phyloP scores from a whole-genome alignment of 2,329 filamentous ascomycete genomes.

The Plenodomus lindquistii region DNA sequence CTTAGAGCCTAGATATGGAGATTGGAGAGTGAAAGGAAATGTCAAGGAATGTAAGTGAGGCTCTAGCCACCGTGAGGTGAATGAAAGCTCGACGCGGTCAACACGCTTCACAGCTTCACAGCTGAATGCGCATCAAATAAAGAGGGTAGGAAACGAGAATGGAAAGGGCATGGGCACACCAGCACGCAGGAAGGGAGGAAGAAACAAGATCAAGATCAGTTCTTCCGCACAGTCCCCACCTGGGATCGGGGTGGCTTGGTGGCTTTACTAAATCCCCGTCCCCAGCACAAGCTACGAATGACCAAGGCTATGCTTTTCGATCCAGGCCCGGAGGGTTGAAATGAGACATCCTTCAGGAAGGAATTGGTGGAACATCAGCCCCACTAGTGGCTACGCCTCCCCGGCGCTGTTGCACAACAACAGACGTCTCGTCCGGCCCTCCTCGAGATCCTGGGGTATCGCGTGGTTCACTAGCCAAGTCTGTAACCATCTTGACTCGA shows the following conservation, averaged over 20 bases:
- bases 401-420: constrained; percentile 19
- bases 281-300: constrained; percentile 14
- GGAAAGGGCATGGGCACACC: constrained; percentile 9
- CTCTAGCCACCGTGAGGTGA: not conserved
- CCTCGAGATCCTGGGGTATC: constrained; percentile 27
- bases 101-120: not conserved
- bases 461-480: constrained; percentile 20
- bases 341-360: constrained; percentile 21
- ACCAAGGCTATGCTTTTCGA: constrained; percentile 5
- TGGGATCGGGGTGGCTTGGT: constrained; percentile 22
- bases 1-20: not conserved
- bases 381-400: constrained; percentile 11
- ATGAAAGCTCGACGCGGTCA: not conserved
- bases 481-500: constrained; percentile 3
- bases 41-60: not conserved
- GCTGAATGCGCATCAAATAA: not conserved
- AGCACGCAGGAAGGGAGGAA: constrained; percentile 9
- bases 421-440: constrained; percentile 6
- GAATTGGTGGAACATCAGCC: constrained; percentile 34
- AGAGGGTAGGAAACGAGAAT: constrained; percentile 5
- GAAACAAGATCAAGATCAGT: constrained; percentile 13
- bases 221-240: constrained; percentile 11
- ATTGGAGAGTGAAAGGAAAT: not conserved
- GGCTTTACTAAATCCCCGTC: constrained; percentile 13
- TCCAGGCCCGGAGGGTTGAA: constrained; percentile 24